Evolutionary conservation across 768 basidiomycete species (phyloP).

Genomic region (Nidularia pulvinata): DNA sequence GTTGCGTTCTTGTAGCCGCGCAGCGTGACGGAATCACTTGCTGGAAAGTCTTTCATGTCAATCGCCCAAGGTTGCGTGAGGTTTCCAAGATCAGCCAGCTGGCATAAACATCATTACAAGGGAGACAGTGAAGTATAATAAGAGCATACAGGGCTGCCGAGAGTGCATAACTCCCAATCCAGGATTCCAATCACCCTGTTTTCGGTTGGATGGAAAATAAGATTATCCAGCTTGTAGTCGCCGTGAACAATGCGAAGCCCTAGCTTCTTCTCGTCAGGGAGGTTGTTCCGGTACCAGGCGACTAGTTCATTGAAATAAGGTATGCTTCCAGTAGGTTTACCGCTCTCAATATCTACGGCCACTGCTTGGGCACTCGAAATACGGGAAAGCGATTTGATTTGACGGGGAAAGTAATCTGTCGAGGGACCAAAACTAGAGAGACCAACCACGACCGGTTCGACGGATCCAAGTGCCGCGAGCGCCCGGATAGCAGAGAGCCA

Average conservation of each 20-base stretch:
- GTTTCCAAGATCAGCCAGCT: conserved; percentile 91
- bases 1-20: conserved; percentile 66
- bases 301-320: conserved; percentile 75
- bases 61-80: conserved; percentile 84
- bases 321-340: conserved; percentile 62
- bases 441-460: conserved; percentile 66
- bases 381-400: conserved; percentile 85
- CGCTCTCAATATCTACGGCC: conserved; percentile 65
- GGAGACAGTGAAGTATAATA: neutral
- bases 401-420: conserved; percentile 88
- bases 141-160: conserved; percentile 80
- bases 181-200: conserved; percentile 93
- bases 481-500: conserved; percentile 79
- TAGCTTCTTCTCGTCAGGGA: conserved; percentile 76
- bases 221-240: conserved; percentile 97
- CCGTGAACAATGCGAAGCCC: conserved; percentile 93
- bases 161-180: conserved; percentile 97
- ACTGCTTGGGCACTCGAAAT: conserved; percentile 81
- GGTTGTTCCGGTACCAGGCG: conserved; percentile 70
- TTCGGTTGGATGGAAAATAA: conserved; percentile 92
- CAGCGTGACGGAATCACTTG: conserved; percentile 21
- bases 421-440: conserved; percentile 71
- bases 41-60: conserved; percentile 36
- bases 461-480: conserved; percentile 65
- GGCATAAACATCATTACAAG: conserved; percentile 1